Percentiles rank a stretch among this genome's conserved stretches.
Evolutionary conservation across 306 rosid genomes (phyloP).

Genomic region (Castanospermum australe): DNA sequence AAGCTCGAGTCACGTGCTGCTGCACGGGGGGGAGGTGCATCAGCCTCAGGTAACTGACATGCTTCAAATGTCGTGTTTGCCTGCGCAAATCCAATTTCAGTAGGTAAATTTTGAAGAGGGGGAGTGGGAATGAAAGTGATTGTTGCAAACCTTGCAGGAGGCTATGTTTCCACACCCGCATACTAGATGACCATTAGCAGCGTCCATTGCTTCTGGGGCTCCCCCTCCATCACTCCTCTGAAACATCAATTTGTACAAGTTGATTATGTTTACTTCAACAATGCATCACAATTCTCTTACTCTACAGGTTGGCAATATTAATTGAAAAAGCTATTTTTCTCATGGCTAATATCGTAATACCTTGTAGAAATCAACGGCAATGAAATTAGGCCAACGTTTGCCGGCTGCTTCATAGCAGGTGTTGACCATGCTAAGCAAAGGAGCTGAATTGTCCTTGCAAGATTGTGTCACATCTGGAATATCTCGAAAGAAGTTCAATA

Average conservation of each 20-base stretch:
- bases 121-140: neutral
- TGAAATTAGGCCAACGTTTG: constrained; percentile 82
- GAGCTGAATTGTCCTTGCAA: constrained; percentile 75
- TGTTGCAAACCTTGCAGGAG: constrained; percentile 57
- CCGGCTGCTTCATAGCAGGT: constrained; percentile 69
- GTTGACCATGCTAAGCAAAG: constrained; percentile 61
- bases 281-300: neutral
- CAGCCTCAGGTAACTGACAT: constrained; percentile 54
- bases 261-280: neutral
- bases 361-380: constrained; percentile 83
- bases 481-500: constrained; percentile 64
- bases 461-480: constrained; percentile 42
- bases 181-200: constrained; percentile 56
- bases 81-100: constrained; percentile 40
- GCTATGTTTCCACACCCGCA: constrained; percentile 73
- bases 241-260: constrained; percentile 3
- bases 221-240: constrained; percentile 89
- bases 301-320: neutral
- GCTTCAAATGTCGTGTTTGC: constrained; percentile 57
- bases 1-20: constrained; percentile 15
- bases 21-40: constrained; percentile 16
- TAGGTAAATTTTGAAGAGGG: neutral
- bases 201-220: constrained; percentile 63
- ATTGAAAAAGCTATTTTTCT: neutral
- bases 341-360: constrained; percentile 28